Evolutionary conservation across 2,329 filamentous ascomycete genomes (phyloP).

Genomic region (Geosmithia morbida): DNA sequence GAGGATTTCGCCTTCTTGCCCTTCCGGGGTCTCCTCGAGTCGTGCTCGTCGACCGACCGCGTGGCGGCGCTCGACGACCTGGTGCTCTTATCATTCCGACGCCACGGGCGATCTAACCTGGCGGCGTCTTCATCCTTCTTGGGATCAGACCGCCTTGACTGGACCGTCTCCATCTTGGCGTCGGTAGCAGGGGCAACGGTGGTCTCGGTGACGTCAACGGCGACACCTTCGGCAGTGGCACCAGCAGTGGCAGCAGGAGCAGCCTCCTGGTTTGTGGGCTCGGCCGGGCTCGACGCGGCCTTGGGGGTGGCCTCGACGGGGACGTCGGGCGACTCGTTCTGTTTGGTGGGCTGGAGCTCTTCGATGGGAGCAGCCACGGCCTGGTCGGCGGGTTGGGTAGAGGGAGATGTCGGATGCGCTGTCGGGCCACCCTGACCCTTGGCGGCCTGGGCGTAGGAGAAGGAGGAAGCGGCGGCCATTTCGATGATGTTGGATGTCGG

Average conservation of each 20-base stretch:
- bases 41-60: conserved; percentile 49
- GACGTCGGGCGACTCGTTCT: conserved; percentile 8
- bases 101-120: conserved; percentile 23
- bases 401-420: conserved; percentile 22
- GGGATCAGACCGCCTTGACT: conserved; percentile 15
- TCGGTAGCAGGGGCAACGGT: conserved; percentile 20
- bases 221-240: conserved; percentile 7
- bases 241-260: not conserved
- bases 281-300: conserved; percentile 4
- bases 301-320: conserved; percentile 10
- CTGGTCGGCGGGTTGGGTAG: conserved; percentile 5
- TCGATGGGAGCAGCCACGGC: not conserved
- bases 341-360: not conserved
- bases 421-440: conserved; percentile 49
- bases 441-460: conserved; percentile 93
- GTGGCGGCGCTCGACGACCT: conserved; percentile 48
- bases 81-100: conserved; percentile 30
- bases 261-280: conserved; percentile 10
- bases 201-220: conserved; percentile 9
- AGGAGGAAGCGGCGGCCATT: conserved; percentile 46
- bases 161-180: conserved; percentile 18
- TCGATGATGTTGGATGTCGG: conserved; percentile 7
- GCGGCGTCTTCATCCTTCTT: conserved; percentile 22
- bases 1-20: conserved; percentile 44
- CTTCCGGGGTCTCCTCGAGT: conserved; percentile 31